These are phyloP conservation scores for Eucalyptus grandis DNA, from an alignment of 345 rosid species.

Conservation along the genomic window DNA sequence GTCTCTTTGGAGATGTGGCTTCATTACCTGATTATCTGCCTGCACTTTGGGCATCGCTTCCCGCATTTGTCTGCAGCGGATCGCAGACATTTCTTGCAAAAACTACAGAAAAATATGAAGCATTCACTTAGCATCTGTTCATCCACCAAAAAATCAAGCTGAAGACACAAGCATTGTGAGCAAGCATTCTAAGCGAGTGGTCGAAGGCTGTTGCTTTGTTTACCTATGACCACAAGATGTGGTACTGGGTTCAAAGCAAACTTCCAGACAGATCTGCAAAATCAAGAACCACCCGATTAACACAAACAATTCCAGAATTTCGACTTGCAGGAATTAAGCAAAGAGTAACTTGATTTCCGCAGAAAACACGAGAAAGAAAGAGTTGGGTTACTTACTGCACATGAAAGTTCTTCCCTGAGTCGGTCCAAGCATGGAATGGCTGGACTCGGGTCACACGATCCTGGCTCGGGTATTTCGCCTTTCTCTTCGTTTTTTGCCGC, in stretches of 20 bases:
- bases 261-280: constrained; percentile 82
- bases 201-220: not conserved
- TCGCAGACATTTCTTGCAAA: constrained; percentile 77
- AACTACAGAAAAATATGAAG: constrained; percentile 23
- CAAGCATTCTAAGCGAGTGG: not conserved
- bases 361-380: not conserved
- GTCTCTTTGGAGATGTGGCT: not conserved
- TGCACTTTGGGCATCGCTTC: constrained; percentile 84
- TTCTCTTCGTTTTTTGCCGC: constrained; percentile 1
- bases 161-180: not conserved
- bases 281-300: not conserved
- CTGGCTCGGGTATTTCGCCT: constrained; percentile 7
- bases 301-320: not conserved
- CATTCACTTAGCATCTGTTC: not conserved
- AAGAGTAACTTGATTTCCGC: not conserved
- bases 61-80: constrained; percentile 93
- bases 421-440: constrained; percentile 61
- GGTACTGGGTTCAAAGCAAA: constrained; percentile 92
- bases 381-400: constrained; percentile 48
- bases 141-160: not conserved
- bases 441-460: constrained; percentile 1
- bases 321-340: not conserved
- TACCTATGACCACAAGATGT: constrained; percentile 97
- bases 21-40: constrained; percentile 66
- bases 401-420: constrained; percentile 86